These are phyloP conservation scores for Diversispora epigaea DNA, from an alignment of 192 early-diverging fungal genomes.

Conservation along the genomic window DNA sequence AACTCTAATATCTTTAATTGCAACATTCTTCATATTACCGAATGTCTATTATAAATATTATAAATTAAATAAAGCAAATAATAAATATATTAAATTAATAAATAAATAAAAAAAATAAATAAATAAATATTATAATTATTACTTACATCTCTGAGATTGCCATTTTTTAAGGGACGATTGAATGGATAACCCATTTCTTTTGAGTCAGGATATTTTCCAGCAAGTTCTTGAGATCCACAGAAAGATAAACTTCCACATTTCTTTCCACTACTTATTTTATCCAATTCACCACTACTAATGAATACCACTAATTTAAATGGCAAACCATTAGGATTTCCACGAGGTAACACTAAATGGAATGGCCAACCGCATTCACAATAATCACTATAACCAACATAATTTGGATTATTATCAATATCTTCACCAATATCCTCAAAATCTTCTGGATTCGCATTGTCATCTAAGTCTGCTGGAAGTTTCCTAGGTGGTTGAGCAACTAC, in stretches of 20 bases:
- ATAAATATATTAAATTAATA: no score
- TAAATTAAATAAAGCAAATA: no score
- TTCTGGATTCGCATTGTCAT: background rate
- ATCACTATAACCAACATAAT: background rate
- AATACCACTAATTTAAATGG: slow-evolving; percentile 21
- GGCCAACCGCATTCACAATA: slow-evolving; percentile 26
- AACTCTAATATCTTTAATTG: no score
- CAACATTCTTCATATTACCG: no score
- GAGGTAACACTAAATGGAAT: slow-evolving; percentile 2
- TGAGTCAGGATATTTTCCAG: background rate
- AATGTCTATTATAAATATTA: no score
- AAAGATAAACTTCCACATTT: slow-evolving; percentile 14
- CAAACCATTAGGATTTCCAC: background rate
- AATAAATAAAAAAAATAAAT: no score
- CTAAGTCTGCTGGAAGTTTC: background rate
- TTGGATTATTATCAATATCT: background rate
- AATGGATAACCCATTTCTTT: slow-evolving; percentile 14
- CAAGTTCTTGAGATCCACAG: background rate
- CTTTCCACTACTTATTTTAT: background rate
- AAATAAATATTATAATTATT: no score
- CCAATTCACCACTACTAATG: background rate
- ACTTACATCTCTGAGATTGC: background rate
- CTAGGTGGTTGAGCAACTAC: slow-evolving; percentile 7
- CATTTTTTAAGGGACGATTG: slow-evolving; percentile 14
- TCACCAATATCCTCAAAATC: background rate